Percentiles rank a stretch among this genome's conserved stretches.
Evolutionary conservation across 106 monocot species (phyloP).

Genomic region (Dendrobium chrysotoxum): DNA sequence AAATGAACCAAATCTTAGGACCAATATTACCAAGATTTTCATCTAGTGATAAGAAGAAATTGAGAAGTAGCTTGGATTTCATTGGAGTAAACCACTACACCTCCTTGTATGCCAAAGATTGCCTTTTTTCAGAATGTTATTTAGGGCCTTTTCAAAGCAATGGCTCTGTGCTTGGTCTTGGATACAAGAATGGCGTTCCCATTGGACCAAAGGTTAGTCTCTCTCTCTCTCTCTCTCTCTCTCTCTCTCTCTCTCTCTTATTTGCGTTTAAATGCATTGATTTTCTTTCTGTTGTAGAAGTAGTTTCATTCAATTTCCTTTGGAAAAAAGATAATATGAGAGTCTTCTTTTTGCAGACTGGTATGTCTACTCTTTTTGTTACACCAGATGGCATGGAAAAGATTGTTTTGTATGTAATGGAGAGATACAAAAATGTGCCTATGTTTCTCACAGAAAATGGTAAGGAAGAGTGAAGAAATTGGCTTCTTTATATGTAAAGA

Average conservation of each 20-base stretch:
- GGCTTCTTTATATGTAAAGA: background rate
- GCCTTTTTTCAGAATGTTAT: slow-evolving; percentile 28
- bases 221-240: no score
- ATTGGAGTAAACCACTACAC: slow-evolving; percentile 59
- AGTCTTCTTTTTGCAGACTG: slow-evolving; percentile 25
- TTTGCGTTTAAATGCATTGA: no score
- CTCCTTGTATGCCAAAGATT: slow-evolving; percentile 35
- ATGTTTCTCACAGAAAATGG: slow-evolving; percentile 64
- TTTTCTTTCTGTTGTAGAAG: background rate
- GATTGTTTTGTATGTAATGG: slow-evolving; percentile 33
- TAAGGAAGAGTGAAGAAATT: slow-evolving; percentile 6
- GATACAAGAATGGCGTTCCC: slow-evolving; percentile 26
- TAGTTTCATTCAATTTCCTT: background rate
- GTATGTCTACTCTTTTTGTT: slow-evolving; percentile 27
- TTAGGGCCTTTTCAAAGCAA: background rate
- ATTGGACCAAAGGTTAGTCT: slow-evolving; percentile 36
- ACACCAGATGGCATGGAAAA: slow-evolving; percentile 39
- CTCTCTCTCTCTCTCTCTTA: no score
- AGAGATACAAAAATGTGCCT: slow-evolving; percentile 46
- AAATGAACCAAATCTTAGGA: slow-evolving; percentile 36
- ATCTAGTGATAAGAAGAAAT: slow-evolving; percentile 12
- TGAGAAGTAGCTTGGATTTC: slow-evolving; percentile 32
- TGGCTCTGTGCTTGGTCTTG: slow-evolving; percentile 15
- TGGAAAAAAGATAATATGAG: background rate
- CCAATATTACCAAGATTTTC: slow-evolving; percentile 30